Percentiles rank a stretch among this genome's conserved stretches.
Evolutionary conservation across 176 grass and related monocot species (phyloP).

Genomic region (Oryza brachyantha): DNA sequence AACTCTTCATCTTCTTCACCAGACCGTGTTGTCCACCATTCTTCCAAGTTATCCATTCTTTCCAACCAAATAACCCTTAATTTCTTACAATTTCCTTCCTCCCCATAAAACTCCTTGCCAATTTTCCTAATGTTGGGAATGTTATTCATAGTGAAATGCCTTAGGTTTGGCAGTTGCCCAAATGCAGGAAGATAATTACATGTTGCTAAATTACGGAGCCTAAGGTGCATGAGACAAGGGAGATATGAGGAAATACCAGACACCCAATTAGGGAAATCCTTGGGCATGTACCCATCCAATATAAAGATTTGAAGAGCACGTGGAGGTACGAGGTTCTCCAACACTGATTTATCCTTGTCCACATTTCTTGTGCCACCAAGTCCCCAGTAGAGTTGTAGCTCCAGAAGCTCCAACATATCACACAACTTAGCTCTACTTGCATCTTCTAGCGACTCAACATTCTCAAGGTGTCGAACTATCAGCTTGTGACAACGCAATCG

Average conservation of each 20-base stretch:
- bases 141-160: rapidly evolving
- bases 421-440: not conserved
- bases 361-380: not conserved
- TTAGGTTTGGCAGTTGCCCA: not conserved
- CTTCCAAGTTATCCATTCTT: not conserved
- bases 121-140: not conserved
- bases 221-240: not conserved
- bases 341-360: not conserved
- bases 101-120: not conserved
- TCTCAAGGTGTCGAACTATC: not conserved
- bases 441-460: not conserved
- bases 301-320: rapidly evolving
- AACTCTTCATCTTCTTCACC: not conserved
- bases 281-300: rapidly evolving
- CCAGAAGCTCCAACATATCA: not conserved
- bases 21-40: conserved; percentile 7
- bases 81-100: not conserved
- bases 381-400: not conserved
- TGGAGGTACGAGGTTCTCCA: not conserved
- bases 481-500: not conserved
- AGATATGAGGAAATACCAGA: not conserved
- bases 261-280: conserved; percentile 1
- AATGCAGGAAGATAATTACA: not conserved
- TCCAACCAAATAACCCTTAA: not conserved
- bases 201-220: rapidly evolving